phyloP scores from a whole-genome alignment of 768 basidiomycete species.

The Tephrocybe sp. region DNA sequence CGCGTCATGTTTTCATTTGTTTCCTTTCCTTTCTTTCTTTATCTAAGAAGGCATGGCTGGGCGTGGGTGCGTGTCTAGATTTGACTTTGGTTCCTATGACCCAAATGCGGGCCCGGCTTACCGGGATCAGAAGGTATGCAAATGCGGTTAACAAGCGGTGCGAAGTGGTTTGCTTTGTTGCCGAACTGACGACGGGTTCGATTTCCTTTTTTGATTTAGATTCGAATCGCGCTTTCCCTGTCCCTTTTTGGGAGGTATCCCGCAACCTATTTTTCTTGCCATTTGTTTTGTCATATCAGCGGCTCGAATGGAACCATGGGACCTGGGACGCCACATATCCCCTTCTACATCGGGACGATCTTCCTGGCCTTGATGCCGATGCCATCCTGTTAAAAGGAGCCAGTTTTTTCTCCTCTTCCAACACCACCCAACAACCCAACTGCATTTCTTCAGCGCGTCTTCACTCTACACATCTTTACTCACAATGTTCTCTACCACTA shows the following conservation, averaged over 20 bases:
- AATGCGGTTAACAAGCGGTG: slow-evolving; percentile 12
- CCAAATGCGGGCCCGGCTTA: slow-evolving; percentile 24
- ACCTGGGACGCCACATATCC: slow-evolving; percentile 29
- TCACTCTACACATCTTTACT: slow-evolving; percentile 11
- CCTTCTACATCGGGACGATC: slow-evolving; percentile 24
- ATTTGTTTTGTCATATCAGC: slow-evolving; percentile 33
- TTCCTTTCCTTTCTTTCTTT: background rate
- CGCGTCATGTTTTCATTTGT: background rate
- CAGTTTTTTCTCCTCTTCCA: slow-evolving; percentile 16
- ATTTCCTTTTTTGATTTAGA: slow-evolving; percentile 14
- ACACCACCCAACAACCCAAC: slow-evolving; percentile 15
- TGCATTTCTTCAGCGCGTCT: slow-evolving; percentile 10
- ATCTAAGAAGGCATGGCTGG: background rate
- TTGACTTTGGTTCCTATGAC: slow-evolving; percentile 15
- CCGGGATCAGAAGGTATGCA: slow-evolving; percentile 21
- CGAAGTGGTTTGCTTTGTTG: slow-evolving; percentile 9
- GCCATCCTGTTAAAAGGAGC: slow-evolving; percentile 31
- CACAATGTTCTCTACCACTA: slow-evolving; percentile 23
- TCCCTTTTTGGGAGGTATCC: slow-evolving; percentile 16
- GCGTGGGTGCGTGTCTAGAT: slow-evolving; percentile 3
- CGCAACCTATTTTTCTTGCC: slow-evolving; percentile 10
- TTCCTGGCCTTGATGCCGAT: slow-evolving; percentile 24
- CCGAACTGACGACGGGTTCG: slow-evolving; percentile 10
- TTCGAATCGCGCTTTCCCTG: background rate
- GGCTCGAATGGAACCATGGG: slow-evolving; percentile 35